Evolutionary conservation across 495 filamentous ascomycete species (phyloP).

Genomic region (Emericellopsis terricola): DNA sequence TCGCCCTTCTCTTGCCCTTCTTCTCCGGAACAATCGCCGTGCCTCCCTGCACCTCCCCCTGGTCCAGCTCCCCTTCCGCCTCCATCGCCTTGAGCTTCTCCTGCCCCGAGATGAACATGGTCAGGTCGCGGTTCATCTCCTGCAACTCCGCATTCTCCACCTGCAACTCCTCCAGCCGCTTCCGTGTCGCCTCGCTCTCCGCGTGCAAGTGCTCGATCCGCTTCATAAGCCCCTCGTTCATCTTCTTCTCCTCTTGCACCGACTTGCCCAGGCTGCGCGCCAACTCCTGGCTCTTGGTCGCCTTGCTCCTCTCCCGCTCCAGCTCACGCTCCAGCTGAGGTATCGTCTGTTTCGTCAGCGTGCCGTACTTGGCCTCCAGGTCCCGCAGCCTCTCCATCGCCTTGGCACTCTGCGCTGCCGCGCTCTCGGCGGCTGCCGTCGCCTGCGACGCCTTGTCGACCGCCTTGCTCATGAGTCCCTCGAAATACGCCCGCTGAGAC

Average conservation of each 20-base stretch:
- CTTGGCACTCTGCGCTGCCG: conserved; percentile 31
- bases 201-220: conserved; percentile 49
- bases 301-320: conserved; percentile 44
- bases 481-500: conserved; percentile 81
- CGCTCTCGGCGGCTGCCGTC: conserved; percentile 42
- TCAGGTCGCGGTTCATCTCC: conserved; percentile 80
- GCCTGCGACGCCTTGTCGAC: conserved; percentile 79
- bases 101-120: conserved; percentile 70
- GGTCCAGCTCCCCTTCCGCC: conserved; percentile 38
- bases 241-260: conserved; percentile 74
- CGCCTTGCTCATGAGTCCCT: conserved; percentile 79
- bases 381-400: conserved; percentile 28
- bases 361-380: conserved; percentile 36
- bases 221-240: conserved; percentile 61
- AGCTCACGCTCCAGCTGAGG: conserved; percentile 51
- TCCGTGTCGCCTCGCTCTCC: conserved; percentile 34
- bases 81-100: conserved; percentile 61
- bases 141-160: conserved; percentile 42
- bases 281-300: conserved; percentile 52
- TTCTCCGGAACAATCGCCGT: conserved; percentile 32
- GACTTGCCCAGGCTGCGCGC: conserved; percentile 59
- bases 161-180: conserved; percentile 34
- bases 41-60: conserved; percentile 31
- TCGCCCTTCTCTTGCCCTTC: conserved; percentile 35
- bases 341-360: conserved; percentile 38